Evolutionary conservation across 257 asterid genomes (phyloP).

Genomic region (Paraleonurus japonicus): DNA sequence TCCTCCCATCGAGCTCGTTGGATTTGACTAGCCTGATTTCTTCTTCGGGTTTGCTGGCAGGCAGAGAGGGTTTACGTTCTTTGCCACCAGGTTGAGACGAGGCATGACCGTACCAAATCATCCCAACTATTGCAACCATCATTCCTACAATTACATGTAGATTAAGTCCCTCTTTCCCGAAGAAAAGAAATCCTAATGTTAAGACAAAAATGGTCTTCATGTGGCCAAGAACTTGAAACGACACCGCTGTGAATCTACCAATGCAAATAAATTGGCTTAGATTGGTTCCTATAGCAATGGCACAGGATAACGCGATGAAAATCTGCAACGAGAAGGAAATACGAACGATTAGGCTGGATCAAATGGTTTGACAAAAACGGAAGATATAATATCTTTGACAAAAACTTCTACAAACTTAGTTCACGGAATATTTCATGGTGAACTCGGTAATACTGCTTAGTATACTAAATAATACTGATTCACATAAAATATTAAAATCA

Average conservation of each 20-base stretch:
- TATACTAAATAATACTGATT: too few species aligned
- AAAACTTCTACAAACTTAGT: too few species aligned
- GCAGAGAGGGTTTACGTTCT: slow-evolving; percentile 35
- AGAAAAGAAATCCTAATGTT: slow-evolving; percentile 68
- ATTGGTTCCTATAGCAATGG: slow-evolving; percentile 73
- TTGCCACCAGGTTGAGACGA: slow-evolving; percentile 74
- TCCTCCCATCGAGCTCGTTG: slow-evolving; percentile 40
- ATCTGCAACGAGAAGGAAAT: slow-evolving; percentile 38
- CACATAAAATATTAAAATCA: too few species aligned
- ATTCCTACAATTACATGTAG: slow-evolving; percentile 65
- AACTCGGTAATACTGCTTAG: background rate
- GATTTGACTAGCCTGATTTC: slow-evolving; percentile 41
- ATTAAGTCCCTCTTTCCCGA: slow-evolving; percentile 71
- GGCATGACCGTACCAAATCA: slow-evolving; percentile 73
- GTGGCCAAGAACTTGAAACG: slow-evolving; percentile 84
- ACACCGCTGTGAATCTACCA: slow-evolving; percentile 83
- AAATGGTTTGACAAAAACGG: background rate
- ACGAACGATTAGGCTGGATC: background rate
- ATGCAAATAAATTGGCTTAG: slow-evolving; percentile 91
- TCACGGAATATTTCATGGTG: background rate
- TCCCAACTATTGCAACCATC: slow-evolving; percentile 62
- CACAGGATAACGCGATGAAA: slow-evolving; percentile 52
- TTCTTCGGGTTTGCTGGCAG: slow-evolving; percentile 31
- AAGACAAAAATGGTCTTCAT: slow-evolving; percentile 78
- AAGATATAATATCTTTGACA: too few species aligned